These are phyloP conservation scores for Penicillium janthinellum DNA, from an alignment of 2,329 filamentous ascomycete species.

Conservation along the genomic window DNA sequence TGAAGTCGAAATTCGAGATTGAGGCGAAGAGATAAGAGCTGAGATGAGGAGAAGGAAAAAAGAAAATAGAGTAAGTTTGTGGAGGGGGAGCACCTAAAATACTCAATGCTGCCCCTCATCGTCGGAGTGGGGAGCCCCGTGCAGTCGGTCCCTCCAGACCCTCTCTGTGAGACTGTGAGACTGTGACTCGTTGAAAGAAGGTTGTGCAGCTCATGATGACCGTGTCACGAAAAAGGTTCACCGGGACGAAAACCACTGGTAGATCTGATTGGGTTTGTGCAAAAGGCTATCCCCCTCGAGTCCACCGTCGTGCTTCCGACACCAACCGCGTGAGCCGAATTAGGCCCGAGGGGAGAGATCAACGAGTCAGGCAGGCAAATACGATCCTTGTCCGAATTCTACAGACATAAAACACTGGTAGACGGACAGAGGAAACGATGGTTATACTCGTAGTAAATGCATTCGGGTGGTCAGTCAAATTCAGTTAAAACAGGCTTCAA, in stretches of 20 bases:
- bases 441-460: not conserved
- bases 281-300: constrained; percentile 15
- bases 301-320: constrained; percentile 17
- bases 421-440: too few species aligned
- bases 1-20: not conserved
- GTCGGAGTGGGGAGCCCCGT: constrained; percentile 12
- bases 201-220: constrained; percentile 12
- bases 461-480: not conserved
- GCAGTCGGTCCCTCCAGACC: not conserved
- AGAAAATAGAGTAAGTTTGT: constrained; percentile 1
- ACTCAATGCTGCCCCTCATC: not conserved
- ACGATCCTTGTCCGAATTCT: not conserved
- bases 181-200: not conserved
- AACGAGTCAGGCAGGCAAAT: not conserved
- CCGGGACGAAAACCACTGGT: constrained; percentile 13
- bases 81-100: constrained; percentile 24
- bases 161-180: not conserved
- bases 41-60: constrained; percentile 9
- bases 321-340: constrained; percentile 13
- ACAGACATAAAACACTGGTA: not conserved
- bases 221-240: constrained; percentile 17
- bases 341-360: not conserved
- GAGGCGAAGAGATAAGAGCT: not conserved
- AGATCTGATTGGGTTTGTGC: constrained; percentile 10
- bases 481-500: constrained; percentile 21